Evolutionary conservation across 2,329 filamentous ascomycete genomes (phyloP), one percentile per base, ranked within the genome.

Genomic region (Capronia epimyces): DNA sequence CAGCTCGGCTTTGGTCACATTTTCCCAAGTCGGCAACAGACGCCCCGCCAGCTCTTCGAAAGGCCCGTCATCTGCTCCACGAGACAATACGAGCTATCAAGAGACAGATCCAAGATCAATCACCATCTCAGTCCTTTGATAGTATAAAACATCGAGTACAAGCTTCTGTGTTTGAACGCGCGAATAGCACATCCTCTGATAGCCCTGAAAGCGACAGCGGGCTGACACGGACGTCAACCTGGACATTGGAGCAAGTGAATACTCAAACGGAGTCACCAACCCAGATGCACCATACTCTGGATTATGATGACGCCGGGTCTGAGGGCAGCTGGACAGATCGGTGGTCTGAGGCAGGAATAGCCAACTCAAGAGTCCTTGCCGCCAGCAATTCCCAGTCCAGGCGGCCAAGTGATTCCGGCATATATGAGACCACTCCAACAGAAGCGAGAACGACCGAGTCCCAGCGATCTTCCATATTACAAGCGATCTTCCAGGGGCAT

Each of bases 81-180:
- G 63, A 63, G 20, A 53, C 67, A 8, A 60, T 69, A 32, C 63
- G 59, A 12, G 66, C 62, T 24, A 71, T 75, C 40, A 64, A 67
- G 43, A 61, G 57, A n/a, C 68, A 71, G 54, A 73, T 75, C 31
- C 64, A 67, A 25, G 63, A 62, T 20, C 62, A 68, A 42, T 73
- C 73, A 2, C 72, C 71, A 3, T 62, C 60, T 6, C 68, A 64
- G 41, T 69, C 70, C 4, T 70, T 69, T 1, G 45, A 56, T 15
- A 48, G 50, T 42, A 43, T 55, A 15, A 66, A 71, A 40, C 68
- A 71, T 32, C 56, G 45, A 49, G 48, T 44, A 31, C 60, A 63
- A 29, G 50, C 57, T 15, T 75, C 72, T 2, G 70, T 75, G 6
- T 75, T 75, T 58, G 72, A 75, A 50, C 64, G 69, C 18, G 70